Evolutionary conservation across 1,139 yeast species (phyloP).

Genomic region (Protomyces inouyei): DNA sequence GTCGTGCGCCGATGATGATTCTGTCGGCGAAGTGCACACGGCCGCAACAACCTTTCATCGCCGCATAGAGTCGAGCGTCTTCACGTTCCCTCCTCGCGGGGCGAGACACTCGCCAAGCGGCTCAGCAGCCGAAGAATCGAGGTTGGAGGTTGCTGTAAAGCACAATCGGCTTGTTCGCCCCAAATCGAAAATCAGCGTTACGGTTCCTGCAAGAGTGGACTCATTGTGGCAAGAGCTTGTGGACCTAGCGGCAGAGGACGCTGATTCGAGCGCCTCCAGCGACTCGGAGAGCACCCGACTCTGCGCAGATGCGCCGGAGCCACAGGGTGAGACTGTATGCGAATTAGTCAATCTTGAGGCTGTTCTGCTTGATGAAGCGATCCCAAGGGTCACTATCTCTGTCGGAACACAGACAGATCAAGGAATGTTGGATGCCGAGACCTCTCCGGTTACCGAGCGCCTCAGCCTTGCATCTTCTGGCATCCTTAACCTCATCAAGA

Average conservation of each 20-base stretch:
- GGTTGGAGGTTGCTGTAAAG: not conserved
- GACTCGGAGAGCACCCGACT: not conserved
- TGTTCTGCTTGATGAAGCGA: not conserved
- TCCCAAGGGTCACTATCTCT: not conserved
- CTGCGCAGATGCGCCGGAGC: not conserved
- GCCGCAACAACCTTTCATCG: not conserved
- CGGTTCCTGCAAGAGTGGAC: not conserved
- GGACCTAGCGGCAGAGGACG: not conserved
- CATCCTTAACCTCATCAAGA: not conserved
- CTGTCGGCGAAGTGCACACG: not conserved
- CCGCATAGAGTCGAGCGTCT: not conserved
- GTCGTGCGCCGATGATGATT: not conserved
- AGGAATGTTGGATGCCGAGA: not conserved
- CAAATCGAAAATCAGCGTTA: not conserved
- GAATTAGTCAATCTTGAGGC: not conserved
- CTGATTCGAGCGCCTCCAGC: not conserved
- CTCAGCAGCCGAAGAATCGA: not conserved
- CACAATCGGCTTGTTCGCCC: not conserved
- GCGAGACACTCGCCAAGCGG: not conserved
- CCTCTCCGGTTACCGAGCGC: not conserved
- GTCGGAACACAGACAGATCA: not conserved
- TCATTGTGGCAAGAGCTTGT: not conserved
- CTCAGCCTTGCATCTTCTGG: not conserved
- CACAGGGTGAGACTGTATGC: not conserved
- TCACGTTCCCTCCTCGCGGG: not conserved